Conservation (phyloP, 495 filamentous ascomycete species). For the Sordaria brevicollis region DNA sequence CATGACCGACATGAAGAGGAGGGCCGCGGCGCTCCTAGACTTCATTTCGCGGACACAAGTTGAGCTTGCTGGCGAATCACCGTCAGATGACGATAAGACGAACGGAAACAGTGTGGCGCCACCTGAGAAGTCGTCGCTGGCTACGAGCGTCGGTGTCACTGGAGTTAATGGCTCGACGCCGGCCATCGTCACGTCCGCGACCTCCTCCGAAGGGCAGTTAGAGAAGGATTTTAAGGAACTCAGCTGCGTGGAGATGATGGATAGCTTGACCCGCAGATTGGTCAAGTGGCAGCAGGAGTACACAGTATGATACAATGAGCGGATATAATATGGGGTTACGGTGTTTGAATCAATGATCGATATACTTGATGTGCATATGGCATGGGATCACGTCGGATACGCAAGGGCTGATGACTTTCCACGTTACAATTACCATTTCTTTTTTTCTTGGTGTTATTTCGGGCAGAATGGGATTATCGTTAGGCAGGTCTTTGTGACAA, state of each 20-base stretch:
- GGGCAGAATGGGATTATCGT: background rate
- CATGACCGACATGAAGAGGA: slow-evolving; percentile 85
- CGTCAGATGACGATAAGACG: slow-evolving; percentile 13
- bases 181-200: background rate
- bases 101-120: background rate
- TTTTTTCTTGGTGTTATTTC: background rate
- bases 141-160: background rate
- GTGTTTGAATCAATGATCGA: too few relatives aligned
- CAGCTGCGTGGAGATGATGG: slow-evolving; percentile 73
- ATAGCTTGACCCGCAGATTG: slow-evolving; percentile 60
- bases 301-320: slow-evolving; percentile 11
- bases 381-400: background rate
- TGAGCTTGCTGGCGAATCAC: slow-evolving; percentile 60
- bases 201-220: slow-evolving; percentile 1
- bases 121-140: slow-evolving; percentile 3
- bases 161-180: slow-evolving; percentile 1
- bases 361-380: background rate
- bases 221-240: slow-evolving; percentile 54
- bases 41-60: slow-evolving; percentile 86
- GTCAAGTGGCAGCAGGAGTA: slow-evolving; percentile 68
- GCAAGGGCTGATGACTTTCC: background rate
- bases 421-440: too few relatives aligned
- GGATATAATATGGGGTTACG: background rate
- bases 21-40: slow-evolving; percentile 72
- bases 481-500: background rate